A percentile compares a stretch with the other conserved stretches of the same genome.
phyloP scores from a whole-genome alignment of 108 stramenopile species.

The Nitzschia sp. region DNA sequence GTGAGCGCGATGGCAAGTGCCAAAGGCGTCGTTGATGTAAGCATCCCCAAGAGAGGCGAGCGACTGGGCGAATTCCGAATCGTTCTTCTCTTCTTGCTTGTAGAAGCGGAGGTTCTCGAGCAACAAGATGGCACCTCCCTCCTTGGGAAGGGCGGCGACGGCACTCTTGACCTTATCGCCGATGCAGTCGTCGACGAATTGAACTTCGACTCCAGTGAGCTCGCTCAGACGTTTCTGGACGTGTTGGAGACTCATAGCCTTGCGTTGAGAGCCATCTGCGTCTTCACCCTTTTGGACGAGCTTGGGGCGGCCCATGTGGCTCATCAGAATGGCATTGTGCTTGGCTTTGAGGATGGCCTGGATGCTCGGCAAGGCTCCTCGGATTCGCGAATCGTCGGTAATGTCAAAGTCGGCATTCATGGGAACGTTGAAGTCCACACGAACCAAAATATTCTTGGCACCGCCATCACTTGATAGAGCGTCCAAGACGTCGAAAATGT shows the following conservation, averaged over 20 bases:
- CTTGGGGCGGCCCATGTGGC: conserved; percentile 90
- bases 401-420: conserved; percentile 66
- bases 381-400: conserved; percentile 85
- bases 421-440: conserved; percentile 90
- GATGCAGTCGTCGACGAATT: conserved; percentile 72
- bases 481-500: conserved; percentile 47
- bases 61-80: conserved; percentile 44
- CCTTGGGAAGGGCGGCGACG: conserved; percentile 33
- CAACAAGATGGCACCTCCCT: conserved; percentile 69
- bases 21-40: conserved; percentile 98
- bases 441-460: conserved; percentile 70
- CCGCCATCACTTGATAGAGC: conserved; percentile 18
- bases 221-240: conserved; percentile 78
- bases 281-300: conserved; percentile 57
- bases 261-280: conserved; percentile 44
- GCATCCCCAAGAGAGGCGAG: conserved; percentile 72
- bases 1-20: conserved; percentile 96
- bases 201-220: conserved; percentile 74
- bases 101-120: conserved; percentile 97
- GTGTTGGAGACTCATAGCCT: conserved; percentile 77
- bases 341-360: conserved; percentile 57
- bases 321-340: conserved; percentile 70
- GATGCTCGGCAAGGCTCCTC: conserved; percentile 83
- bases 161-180: conserved; percentile 56
- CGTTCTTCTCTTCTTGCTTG: conserved; percentile 84